Conservation (phyloP, 805 yeast species). For the Priceomyces medius region DNA sequence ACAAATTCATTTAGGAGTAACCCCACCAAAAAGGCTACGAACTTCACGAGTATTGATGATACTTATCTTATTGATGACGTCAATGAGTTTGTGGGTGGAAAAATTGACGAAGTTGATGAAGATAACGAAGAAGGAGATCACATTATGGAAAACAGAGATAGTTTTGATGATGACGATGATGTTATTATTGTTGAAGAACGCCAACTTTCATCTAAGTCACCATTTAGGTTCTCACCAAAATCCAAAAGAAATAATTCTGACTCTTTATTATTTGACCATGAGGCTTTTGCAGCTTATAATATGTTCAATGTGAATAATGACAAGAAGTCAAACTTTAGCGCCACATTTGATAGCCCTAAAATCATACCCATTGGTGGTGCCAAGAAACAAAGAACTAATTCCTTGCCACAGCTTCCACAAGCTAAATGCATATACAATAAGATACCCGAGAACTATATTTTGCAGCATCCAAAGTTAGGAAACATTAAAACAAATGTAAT, state of each 20-base stretch:
- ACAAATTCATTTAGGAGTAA: constrained; percentile 4
- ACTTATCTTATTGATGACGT: constrained; percentile 11
- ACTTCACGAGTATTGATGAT: constrained; percentile 7
- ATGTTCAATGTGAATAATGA: constrained; percentile 41
- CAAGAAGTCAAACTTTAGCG: neutral
- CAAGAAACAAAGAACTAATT: constrained; percentile 43
- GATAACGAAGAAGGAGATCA: constrained; percentile 18
- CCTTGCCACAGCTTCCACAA: constrained; percentile 46
- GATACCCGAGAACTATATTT: constrained; percentile 34
- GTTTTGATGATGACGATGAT: constrained; percentile 29
- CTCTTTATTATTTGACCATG: constrained; percentile 35
- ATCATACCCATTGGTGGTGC: constrained; percentile 1
- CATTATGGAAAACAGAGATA: constrained; percentile 9
- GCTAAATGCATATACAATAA: constrained; percentile 42
- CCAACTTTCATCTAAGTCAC: constrained; percentile 6
- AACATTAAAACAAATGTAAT: constrained; percentile 39
- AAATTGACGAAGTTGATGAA: constrained; percentile 12
- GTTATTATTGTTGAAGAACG: constrained; percentile 39
- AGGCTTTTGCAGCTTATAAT: constrained; percentile 42
- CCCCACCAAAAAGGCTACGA: neutral
- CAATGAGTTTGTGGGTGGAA: constrained; percentile 7
- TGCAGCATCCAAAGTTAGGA: constrained; percentile 39
- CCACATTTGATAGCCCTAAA: neutral
- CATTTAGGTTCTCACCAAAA: constrained; percentile 14
- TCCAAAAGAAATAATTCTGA: constrained; percentile 34